Base-by-base conservation (phyloP, 495 filamentous ascomycete species). In the Penicillium canariense region DNA sequence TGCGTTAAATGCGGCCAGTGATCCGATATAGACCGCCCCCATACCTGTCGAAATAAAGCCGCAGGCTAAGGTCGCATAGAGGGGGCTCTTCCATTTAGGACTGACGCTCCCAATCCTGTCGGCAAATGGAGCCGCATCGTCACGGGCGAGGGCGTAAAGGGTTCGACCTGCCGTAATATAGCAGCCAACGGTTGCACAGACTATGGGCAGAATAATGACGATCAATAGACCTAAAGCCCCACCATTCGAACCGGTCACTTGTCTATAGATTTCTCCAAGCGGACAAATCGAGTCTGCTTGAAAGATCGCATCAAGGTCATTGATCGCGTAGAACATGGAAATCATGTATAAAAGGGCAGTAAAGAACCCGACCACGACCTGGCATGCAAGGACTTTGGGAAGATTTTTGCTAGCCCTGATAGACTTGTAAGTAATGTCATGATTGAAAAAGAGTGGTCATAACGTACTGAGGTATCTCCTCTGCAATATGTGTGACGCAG, bases 401-500 rank as follows among this genome's bases (percentile, higher is more conserved):
- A 47, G 15, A 12, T 47, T 32, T 12, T 47, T 47, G 15, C 26
- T 17, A 12, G 27, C 44, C 22, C 44, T 34, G 14, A 47, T 47
- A 30, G n/a, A n/a, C n/a, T n/a, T n/a, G n/a, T n/a, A n/a, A n/a
- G n/a, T n/a, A n/a, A n/a, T n/a, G n/a, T n/a, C n/a, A n/a, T n/a
- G n/a, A n/a, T n/a, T n/a, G n/a, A n/a, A n/a, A n/a, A n/a, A n/a
- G n/a, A n/a, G 4, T 2, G 3, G 10, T 10, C 4, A n/a, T 14
- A 17, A 47, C 42, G 14, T 12, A 47, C 44, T 47, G 44, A 30
- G 44, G 44, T 11, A 47, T 47, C 26, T 47, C 44, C 14, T 47
- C 44, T 8, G 23, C 26, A 5, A 47, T 27, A 22, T 47, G 44
- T 31, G 28, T 47, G 7, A 47, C 44, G 14, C 23, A 27, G 44